Base-by-base conservation (phyloP, 2,329 filamentous ascomycete species). In the Geosmithia putterillii region DNA sequence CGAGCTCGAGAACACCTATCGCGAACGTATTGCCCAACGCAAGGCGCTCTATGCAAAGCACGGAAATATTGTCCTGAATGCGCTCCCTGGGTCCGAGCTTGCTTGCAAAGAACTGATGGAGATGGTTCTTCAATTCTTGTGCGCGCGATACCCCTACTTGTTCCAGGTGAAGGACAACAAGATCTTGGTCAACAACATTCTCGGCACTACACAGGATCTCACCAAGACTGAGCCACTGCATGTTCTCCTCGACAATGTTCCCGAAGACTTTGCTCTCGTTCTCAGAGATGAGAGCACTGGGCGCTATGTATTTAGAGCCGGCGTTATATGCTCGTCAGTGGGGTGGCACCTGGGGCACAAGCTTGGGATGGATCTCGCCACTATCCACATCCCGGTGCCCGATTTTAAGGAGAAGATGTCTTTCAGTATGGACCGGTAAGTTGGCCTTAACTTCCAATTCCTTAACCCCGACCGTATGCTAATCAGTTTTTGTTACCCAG, bases 401-500 rank as follows among this genome's bases (percentile, higher is more conserved):
- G 84, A 92, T 52, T 94, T 90, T 58, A 84, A 84, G 50, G 81
- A 86, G 57, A 94, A 89, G 65, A 88, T 94, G 83, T 75, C 83
- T 34, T 83, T 87, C 49, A 88, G 83, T 36, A 89, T 94, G 82
- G 86, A 94, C 54, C 71, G 85, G 75, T 86, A 62, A 42, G 72
- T 54, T 19, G 10, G 5, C n/a, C 7, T 38, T 4, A 4, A 4
- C 12, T 6, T 2, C 28, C 20, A 7, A 3, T 37, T 23, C 34
- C 10, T 25, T 4, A 39, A 35, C 14, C 7, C 12, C 17, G 22
- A 32, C 4, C 34, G 4, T 21, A 23, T n/a, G 21, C 38, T 40
- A 25, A 40, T 23, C 15, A 3, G 10, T 14, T 14, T 44, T 38
- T 6, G 17, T 19, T 22, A 7, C n/a, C n/a, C 43, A 85, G 83